Conservation (phyloP, 2,329 filamentous ascomycete species). For the Ophiocordyceps robertsii region DNA sequence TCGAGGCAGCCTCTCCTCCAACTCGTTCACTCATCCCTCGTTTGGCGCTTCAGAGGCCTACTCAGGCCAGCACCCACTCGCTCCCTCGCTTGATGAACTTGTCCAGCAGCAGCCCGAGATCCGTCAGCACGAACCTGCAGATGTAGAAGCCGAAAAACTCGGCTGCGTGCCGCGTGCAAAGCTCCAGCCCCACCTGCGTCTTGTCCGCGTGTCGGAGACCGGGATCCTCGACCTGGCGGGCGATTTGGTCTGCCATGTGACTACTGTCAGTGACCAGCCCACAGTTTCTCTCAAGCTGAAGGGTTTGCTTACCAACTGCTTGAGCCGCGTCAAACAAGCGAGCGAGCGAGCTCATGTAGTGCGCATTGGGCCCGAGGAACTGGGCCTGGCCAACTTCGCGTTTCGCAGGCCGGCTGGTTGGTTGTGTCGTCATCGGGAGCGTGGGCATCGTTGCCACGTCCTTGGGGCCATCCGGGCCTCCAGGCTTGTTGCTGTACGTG, state of each 20-base stretch:
- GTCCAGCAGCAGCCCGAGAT: slow-evolving; percentile 74
- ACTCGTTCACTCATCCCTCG: neutral
- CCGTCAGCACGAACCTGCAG: slow-evolving; percentile 83
- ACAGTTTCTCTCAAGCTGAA: neutral
- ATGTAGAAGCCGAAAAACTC: slow-evolving; percentile 98
- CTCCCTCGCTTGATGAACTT: slow-evolving; percentile 95
- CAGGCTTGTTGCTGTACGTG: slow-evolving; percentile 25
- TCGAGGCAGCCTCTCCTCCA: neutral
- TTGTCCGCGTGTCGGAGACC: slow-evolving; percentile 83
- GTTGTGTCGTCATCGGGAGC: slow-evolving; percentile 60
- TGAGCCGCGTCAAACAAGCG: slow-evolving; percentile 88
- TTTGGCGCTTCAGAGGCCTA: neutral
- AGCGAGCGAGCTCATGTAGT: slow-evolving; percentile 85
- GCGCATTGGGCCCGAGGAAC: slow-evolving; percentile 72
- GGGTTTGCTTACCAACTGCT: slow-evolving; percentile 58
- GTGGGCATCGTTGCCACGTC: slow-evolving; percentile 47
- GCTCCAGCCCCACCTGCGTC: slow-evolving; percentile 87
- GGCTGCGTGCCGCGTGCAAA: slow-evolving; percentile 83
- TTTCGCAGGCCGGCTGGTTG: slow-evolving; percentile 55
- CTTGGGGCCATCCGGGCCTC: slow-evolving; percentile 11
- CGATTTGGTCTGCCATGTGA: slow-evolving; percentile 64
- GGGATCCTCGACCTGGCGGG: slow-evolving; percentile 89
- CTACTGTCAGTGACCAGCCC: neutral
- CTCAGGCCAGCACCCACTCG: slow-evolving; percentile 59
- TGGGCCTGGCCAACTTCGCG: slow-evolving; percentile 54